These are phyloP conservation scores for Neotropicomus parvogracilis DNA, from an alignment of 1,284 basidiomycete species.

Conservation along the genomic window DNA sequence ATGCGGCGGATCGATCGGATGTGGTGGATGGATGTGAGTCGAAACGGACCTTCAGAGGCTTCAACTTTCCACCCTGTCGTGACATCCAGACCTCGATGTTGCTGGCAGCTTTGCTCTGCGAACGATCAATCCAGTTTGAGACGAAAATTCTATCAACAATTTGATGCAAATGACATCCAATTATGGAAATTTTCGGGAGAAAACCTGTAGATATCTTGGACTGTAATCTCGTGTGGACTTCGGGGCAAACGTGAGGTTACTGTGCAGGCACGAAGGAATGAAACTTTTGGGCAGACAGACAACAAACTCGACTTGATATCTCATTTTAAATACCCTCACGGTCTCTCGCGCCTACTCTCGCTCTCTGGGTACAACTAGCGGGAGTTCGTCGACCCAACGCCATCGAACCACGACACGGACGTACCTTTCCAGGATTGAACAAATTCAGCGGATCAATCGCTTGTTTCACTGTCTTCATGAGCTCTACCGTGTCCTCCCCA, in stretches of 20 bases:
- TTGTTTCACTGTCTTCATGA: conserved; percentile 78
- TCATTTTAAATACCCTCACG: not conserved
- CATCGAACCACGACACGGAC: not conserved
- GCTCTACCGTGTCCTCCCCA: conserved; percentile 69
- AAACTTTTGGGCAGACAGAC: too few species aligned
- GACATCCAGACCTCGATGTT: conserved; percentile 45
- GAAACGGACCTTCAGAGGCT: conserved; percentile 61
- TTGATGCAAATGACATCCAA: not conserved
- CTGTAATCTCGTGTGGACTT: too few species aligned
- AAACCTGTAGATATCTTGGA: not conserved
- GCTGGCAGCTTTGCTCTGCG: not conserved
- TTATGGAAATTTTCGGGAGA: conserved; percentile 10
- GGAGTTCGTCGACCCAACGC: conserved; percentile 2
- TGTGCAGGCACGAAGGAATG: too few species aligned
- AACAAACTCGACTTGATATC: too few species aligned
- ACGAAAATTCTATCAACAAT: not conserved
- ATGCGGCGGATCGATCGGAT: not conserved
- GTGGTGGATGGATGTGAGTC: not conserved
- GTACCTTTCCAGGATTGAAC: conserved; percentile 79
- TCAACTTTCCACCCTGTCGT: conserved; percentile 77
- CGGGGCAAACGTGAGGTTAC: too few species aligned
- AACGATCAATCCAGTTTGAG: not conserved
- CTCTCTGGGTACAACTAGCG: conserved; percentile 22
- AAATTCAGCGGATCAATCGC: conserved; percentile 74
- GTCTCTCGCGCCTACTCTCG: not conserved